Base-by-base conservation (phyloP, 2,329 filamentous ascomycete genomes). In the Ceratocystis diversiconidia region DNA sequence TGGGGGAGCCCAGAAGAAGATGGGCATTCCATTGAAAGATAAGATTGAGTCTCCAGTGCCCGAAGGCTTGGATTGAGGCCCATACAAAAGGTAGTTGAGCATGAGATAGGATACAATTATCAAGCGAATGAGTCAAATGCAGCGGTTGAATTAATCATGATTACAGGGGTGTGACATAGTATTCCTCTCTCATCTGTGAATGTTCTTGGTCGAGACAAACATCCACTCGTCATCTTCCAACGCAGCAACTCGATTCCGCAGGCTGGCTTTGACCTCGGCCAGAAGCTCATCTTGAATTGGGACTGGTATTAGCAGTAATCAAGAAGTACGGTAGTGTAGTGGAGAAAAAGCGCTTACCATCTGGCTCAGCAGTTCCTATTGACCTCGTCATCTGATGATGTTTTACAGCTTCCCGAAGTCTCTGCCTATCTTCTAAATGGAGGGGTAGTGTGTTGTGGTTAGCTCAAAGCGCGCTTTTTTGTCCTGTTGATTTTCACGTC, bases 171-270 rank as follows among this genome's bases (percentile, higher is more conserved):
- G 43, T 59, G 17, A 41, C 36, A 41, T 41, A 41, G 36, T 52
- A 19, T 41, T 22, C 10, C 28, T 41, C 28, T 41, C 50, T 50
- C 19, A 15, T 28, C 41, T 44, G 69, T 72, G 55, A 70, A 73
- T 66, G 71, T 72, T 48, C 77, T 76, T 52, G 74, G 74, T 68
- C 79, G 83, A 78, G 73, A 92, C 89, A 75, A 88, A 95, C 86
- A 95, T 95, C 91, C 91, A 96, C 71, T 86, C 88, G 72, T 96
- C 91, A 62, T 94, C 88, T 25, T 88, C 82, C 62, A 95, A 76
- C 15, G 86, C 84, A 17, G 83, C 82, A 1, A 91, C 87, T 73
- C 90, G 90, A 67, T 83, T 83, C 70, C 84, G 80, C 65, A 95
- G 77, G 73, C 86, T 91, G 43, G 84, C 82, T 69, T 84, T 82